These are phyloP conservation scores for Debaryomycetaceae sp. DNA, from an alignment of 1,139 yeast species.

Conservation along the genomic window DNA sequence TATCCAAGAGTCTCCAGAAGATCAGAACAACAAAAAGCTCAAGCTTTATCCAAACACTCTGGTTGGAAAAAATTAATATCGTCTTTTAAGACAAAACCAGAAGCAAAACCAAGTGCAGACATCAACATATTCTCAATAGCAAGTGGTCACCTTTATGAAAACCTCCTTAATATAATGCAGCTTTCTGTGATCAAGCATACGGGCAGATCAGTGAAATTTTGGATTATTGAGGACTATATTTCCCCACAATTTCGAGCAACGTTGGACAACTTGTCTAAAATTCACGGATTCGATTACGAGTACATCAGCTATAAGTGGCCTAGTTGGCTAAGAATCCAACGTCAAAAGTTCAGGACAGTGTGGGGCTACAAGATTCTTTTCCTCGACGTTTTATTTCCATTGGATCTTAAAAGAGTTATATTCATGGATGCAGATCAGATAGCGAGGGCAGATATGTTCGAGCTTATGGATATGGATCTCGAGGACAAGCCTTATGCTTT, in stretches of 20 bases:
- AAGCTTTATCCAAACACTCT: background rate
- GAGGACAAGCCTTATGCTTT: slow-evolving; percentile 82
- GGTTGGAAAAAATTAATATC: background rate
- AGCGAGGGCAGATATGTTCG: slow-evolving; percentile 69
- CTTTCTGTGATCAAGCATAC: slow-evolving; percentile 69
- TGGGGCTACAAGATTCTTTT: slow-evolving; percentile 90
- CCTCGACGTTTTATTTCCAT: slow-evolving; percentile 84
- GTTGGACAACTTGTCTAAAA: slow-evolving; percentile 59
- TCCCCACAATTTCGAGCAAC: slow-evolving; percentile 64
- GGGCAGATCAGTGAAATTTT: slow-evolving; percentile 65
- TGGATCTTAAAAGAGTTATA: slow-evolving; percentile 65
- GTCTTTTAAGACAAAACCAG: background rate
- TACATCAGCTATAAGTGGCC: slow-evolving; percentile 90
- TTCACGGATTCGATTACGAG: slow-evolving; percentile 63
- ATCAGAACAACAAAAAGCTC: background rate
- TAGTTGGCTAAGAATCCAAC: slow-evolving; percentile 73
- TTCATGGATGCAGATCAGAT: slow-evolving; percentile 87
- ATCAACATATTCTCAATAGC: slow-evolving; percentile 84
- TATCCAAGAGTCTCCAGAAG: slow-evolving; percentile 36
- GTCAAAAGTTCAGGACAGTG: slow-evolving; percentile 71
- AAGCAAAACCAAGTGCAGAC: slow-evolving; percentile 41
- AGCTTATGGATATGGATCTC: slow-evolving; percentile 61
- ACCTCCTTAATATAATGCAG: slow-evolving; percentile 73
- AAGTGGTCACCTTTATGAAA: slow-evolving; percentile 74
- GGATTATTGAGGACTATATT: slow-evolving; percentile 80